Base-by-base conservation (phyloP, 306 rosid genomes). In the Trifolium repens region DNA sequence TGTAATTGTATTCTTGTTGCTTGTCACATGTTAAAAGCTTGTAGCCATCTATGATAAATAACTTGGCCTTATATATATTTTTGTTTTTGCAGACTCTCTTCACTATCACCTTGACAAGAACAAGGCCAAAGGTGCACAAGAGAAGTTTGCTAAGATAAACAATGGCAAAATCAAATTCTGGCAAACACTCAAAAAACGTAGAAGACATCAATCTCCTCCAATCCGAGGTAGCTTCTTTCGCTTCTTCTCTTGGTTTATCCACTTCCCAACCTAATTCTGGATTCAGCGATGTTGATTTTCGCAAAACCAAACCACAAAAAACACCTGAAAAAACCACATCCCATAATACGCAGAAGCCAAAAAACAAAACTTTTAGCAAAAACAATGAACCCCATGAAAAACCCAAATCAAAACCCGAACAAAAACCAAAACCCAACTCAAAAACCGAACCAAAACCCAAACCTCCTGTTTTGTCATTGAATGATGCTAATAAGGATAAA, bases 51-150 rank as follows among this genome's bases (percentile, higher is more conserved):
- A 4, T 12, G 53, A 32, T 4, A 32, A 32, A 16, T 73, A 50
- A 70, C 74, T 13, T 19, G 72, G 37, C 67, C 72, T 50, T 7
- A 16, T 69, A 39, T 39, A 0, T 27, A 26, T 57, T 24, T 8
- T 57, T 57, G 27, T 26, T 37, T 50, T 7, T 44, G 42, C 63
- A 94, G 98, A 84, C 92, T 94, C 16, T 43, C 98, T 94, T 24
- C 85, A 94, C 72, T 91, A 94, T 84, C 98, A 94, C 67, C 98
- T 97, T 2, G 98, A 94, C 82, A 94, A 94, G 92, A 94, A 94
- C 80, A 90, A 91, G 71, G 76, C 49, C 60, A 89, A 89, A 82
- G 87, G 98, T 40, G 97, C 98, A 50, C 96, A 94, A 69, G 93
- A 88, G 80, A 94, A 90, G 90, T 94, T 94, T 78, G 66, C 96